phyloP scores from a whole-genome alignment of 208 protist genomes.

The Vickermania ingenoplastis region DNA sequence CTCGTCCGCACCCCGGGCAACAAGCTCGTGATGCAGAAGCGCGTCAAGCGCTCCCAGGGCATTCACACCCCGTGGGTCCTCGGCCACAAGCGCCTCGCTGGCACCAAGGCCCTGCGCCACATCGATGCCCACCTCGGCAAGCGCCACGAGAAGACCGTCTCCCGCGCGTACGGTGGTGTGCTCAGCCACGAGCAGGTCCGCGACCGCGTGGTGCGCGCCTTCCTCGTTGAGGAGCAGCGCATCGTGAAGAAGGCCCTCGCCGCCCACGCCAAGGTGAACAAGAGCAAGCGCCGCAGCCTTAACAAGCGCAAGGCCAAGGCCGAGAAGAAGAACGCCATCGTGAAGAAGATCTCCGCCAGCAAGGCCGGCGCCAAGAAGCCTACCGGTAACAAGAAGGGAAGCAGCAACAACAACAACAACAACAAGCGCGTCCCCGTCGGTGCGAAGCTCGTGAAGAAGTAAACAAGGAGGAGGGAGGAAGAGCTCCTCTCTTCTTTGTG shows the following conservation, averaged over 20 bases:
- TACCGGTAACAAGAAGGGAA: conserved; percentile 24
- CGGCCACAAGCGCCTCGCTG: conserved; percentile 86
- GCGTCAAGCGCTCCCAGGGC: conserved; percentile 89
- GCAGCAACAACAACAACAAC: no score
- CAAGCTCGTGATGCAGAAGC: conserved; percentile 91
- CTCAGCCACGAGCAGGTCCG: conserved; percentile 93
- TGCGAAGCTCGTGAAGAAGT: conserved; percentile 23
- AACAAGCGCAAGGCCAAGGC: conserved; percentile 15
- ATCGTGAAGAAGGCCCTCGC: conserved; percentile 86
- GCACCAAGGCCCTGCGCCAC: conserved; percentile 89
- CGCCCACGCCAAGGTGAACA: conserved; percentile 28
- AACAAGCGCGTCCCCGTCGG: conserved; percentile 16
- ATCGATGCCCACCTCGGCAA: conserved; percentile 69
- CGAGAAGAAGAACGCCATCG: conserved; percentile 5
- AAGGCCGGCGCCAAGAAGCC: conserved; percentile 16
- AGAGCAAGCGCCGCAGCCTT: conserved; percentile 24
- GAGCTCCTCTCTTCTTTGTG: no score
- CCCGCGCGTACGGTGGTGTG: conserved; percentile 95
- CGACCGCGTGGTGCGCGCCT: conserved; percentile 92
- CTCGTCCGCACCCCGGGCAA: conserved; percentile 87
- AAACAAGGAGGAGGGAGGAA: conserved; percentile 91
- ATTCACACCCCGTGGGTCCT: conserved; percentile 91
- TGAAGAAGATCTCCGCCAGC: conserved; percentile 11
- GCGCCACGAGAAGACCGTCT: conserved; percentile 93
- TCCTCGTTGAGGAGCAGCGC: conserved; percentile 97